Evolutionary conservation across 2,329 filamentous ascomycete genomes (phyloP), one percentile per base, ranked within the genome.

Genomic region (Cadophora malorum): DNA sequence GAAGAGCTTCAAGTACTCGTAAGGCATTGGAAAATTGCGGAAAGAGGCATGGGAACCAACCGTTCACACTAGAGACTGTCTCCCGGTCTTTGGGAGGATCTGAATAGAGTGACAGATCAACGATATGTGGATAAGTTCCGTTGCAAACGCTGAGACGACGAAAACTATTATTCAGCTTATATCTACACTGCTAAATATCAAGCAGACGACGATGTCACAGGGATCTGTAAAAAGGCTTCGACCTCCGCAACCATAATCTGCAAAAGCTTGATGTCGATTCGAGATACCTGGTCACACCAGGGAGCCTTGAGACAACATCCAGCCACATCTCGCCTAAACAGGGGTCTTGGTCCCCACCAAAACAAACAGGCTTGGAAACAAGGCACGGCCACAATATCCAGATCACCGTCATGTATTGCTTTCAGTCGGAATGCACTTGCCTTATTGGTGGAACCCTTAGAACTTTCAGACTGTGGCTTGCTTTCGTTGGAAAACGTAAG

Each of bases 311-410:
- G 33, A 59, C 35, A 38, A 9, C 28, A 59, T 16, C 19, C 56
- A 59, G 56, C 56, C 56, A 59, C 56, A 45, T 59, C 35, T 59
- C 56, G 56, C 33, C 14, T 38, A 58, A 58, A 3, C 12, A 21
- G 21, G n/a, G 55, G 31, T 58, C 6, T 31, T 14, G 33, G 12
- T 14, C 33, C 35, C 56, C 21, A 28, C 35, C 12, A 45, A 59
- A 59, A 45, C 56, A 59, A 45, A 33, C 50, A 63, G 63, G 58
- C 38, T 23, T 16, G 25, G n/a, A 60, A 63, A 31, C 66, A 65
- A 68, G 66, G 58, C 63, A 68, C 38, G 50, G 49, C 66, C 25
- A 59, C 58, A 59, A 38, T 28, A 1, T 59, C 6, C 8, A 65
- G 41, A 53, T 59, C 58, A 65, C 53, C 52, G 33, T 45, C 53